A percentile compares a stretch with the other conserved stretches of the same genome.
Evolutionary conservation across 2,329 filamentous ascomycete genomes (phyloP).

Genomic region (Polytolypa hystricis): DNA sequence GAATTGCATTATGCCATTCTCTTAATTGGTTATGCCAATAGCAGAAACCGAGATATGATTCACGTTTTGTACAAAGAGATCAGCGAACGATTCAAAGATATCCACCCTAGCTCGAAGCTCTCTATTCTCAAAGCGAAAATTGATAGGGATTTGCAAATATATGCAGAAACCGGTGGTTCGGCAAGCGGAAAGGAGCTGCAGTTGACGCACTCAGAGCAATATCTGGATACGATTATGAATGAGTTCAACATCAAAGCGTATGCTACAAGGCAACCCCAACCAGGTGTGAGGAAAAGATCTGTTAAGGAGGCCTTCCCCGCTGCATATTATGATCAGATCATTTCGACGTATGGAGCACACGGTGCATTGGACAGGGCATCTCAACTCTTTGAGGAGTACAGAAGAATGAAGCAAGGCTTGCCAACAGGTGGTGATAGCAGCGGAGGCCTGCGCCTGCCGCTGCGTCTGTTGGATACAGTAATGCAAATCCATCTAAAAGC

Average conservation of each 20-base stretch:
- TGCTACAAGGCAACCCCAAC: conserved; percentile 32
- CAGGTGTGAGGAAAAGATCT: conserved; percentile 21
- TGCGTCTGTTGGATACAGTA: conserved; percentile 50
- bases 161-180: conserved; percentile 9
- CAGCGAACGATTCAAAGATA: conserved; percentile 23
- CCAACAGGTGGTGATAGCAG: conserved; percentile 3
- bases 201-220: conserved; percentile 25
- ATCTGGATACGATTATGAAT: conserved; percentile 28
- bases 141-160: conserved; percentile 22
- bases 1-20: conserved; percentile 37
- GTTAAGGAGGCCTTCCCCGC: conserved; percentile 35
- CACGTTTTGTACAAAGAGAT: conserved; percentile 39
- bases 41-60: conserved; percentile 39
- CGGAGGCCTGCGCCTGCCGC: conserved; percentile 31
- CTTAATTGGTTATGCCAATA: conserved; percentile 40
- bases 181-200: conserved; percentile 9
- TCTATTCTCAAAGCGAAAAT: conserved; percentile 26
- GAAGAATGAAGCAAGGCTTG: conserved; percentile 13
- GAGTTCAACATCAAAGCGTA: conserved; percentile 30
- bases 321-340: conserved; percentile 44
- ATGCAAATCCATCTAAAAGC: conserved; percentile 56
- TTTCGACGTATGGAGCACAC: conserved; percentile 43
- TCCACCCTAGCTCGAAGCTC: conserved; percentile 24
- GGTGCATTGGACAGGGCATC: conserved; percentile 39
- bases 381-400: conserved; percentile 47